Evolutionary conservation across 177 flowering plant species (phyloP).

Genomic region (Tripterygium wilfordii): DNA sequence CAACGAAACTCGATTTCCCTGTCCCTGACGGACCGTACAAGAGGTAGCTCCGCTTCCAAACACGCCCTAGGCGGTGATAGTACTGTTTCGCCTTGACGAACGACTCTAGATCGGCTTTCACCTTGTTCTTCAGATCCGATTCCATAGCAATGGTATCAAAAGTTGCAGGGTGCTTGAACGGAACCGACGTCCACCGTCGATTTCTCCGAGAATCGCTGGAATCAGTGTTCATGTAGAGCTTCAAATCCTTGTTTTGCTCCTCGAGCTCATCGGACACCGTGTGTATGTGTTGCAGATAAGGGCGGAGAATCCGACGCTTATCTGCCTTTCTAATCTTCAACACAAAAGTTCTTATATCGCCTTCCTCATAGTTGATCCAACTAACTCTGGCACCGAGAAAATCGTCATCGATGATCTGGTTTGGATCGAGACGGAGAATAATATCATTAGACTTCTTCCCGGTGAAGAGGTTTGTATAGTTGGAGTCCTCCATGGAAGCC

Average conservation of each 20-base stretch:
- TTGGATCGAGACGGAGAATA: constrained; percentile 21
- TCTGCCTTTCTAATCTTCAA: constrained; percentile 55
- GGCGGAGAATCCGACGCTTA: constrained; percentile 63
- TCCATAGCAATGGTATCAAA: constrained; percentile 80
- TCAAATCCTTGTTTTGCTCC: constrained; percentile 36
- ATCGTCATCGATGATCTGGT: constrained; percentile 24
- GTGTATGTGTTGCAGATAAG: constrained; percentile 81
- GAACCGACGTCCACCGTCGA: constrained; percentile 66
- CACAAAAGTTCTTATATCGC: constrained; percentile 27
- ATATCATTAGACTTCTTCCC: constrained; percentile 28
- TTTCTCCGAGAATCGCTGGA: not conserved
- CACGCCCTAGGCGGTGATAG: constrained; percentile 75
- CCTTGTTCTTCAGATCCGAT: constrained; percentile 55
- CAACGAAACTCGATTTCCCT: constrained; percentile 79
- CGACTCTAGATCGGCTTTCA: constrained; percentile 67
- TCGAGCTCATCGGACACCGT: constrained; percentile 58
- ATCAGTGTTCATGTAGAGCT: constrained; percentile 41
- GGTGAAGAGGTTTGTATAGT: constrained; percentile 34
- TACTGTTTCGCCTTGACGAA: constrained; percentile 72
- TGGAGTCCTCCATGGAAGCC: constrained; percentile 29
- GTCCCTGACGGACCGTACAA: constrained; percentile 85
- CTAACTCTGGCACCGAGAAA: constrained; percentile 25
- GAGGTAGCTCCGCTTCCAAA: constrained; percentile 84
- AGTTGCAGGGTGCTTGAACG: constrained; percentile 72
- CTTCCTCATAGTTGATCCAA: constrained; percentile 19